phyloP scores from a whole-genome alignment of 257 asterid genomes.

The Prunella vulgaris region DNA sequence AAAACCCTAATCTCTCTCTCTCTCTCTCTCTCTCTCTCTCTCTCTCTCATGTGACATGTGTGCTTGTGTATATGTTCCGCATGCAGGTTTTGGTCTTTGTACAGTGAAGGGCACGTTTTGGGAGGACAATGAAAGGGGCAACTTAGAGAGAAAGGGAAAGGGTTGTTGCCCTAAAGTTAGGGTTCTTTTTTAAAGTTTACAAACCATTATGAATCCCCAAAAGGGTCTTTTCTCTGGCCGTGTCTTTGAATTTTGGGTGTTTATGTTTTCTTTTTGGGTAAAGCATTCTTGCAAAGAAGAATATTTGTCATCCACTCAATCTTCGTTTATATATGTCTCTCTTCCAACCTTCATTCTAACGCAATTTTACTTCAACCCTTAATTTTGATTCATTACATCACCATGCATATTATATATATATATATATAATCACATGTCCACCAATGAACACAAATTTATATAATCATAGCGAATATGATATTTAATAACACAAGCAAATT shows the following conservation, averaged over 20 bases:
- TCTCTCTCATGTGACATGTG: neutral
- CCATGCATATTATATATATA: no score
- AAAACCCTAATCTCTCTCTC: neutral
- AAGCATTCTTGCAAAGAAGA: conserved; percentile 31
- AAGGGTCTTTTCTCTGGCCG: conserved; percentile 23
- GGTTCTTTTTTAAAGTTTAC: conserved; percentile 27
- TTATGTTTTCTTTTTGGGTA: conserved; percentile 32
- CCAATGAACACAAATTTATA: no score
- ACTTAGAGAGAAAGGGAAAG: conserved; percentile 14
- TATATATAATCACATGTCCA: no score
- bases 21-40: no score
- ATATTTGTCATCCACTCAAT: conserved; percentile 23
- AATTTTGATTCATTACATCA: neutral
- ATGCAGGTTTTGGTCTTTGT: conserved; percentile 32
- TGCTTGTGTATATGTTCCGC: conserved; percentile 20
- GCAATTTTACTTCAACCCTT: neutral
- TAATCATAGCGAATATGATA: no score
- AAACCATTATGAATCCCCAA: conserved; percentile 18
- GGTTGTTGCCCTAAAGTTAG: conserved; percentile 26
- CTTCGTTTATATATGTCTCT: neutral
- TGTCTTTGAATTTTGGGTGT: conserved; percentile 30
- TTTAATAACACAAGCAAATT: no score
- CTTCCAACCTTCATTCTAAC: conserved; percentile 1
- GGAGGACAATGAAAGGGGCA: conserved; percentile 23
- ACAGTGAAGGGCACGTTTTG: conserved; percentile 32